Conservation (phyloP, 768 basidiomycete genomes). For the Pleurotus djamor region DNA sequence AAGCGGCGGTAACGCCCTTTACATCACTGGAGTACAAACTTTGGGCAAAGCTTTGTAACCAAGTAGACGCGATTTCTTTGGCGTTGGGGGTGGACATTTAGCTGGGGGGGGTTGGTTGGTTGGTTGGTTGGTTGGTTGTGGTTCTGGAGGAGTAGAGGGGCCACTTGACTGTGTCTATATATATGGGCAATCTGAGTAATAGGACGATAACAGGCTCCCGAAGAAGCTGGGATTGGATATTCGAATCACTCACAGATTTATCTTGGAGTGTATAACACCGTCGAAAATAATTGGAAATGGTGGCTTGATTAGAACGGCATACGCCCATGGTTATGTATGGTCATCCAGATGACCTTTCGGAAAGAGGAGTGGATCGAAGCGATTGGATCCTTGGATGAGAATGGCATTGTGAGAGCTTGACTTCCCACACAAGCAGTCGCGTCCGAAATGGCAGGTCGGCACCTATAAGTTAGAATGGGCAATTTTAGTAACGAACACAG, state of each 20-base stretch:
- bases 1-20: not conserved
- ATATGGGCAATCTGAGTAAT: not conserved
- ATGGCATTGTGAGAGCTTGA: no score
- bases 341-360: not conserved
- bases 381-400: no score
- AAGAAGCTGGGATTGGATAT: not conserved
- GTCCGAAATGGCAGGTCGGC: no score
- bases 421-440: no score
- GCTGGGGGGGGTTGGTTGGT: no score
- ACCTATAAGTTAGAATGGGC: no score
- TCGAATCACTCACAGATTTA: not conserved
- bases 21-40: not conserved
- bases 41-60: not conserved
- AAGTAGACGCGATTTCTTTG: not conserved
- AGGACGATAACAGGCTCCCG: not conserved
- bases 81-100: not conserved
- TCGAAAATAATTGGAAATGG: not conserved
- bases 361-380: not conserved
- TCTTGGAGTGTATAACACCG: not conserved
- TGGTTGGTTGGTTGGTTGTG: no score
- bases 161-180: not conserved
- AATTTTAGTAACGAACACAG: no score
- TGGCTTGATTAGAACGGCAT: not conserved
- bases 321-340: not conserved
- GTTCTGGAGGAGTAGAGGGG: not conserved